These are phyloP conservation scores for Oehlia diaphana DNA, from an alignment of 192 early-diverging fungal genomes.

Conservation along the genomic window DNA sequence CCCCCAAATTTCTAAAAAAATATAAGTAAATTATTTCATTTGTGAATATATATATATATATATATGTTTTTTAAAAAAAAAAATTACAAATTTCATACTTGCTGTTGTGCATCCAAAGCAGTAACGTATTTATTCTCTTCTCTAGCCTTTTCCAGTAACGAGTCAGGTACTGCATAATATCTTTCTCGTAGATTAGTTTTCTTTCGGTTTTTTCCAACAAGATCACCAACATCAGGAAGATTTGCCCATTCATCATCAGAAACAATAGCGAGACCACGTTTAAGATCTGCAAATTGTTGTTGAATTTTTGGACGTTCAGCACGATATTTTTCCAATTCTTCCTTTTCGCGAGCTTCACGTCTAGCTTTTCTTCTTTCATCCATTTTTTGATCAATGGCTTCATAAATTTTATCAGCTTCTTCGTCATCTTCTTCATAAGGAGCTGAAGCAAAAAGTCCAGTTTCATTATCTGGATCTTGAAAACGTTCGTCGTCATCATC, in stretches of 20 bases:
- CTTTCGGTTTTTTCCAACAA: constrained; percentile 78
- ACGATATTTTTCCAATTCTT: constrained; percentile 63
- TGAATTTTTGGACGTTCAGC: constrained; percentile 80
- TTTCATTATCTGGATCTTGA: constrained; percentile 93
- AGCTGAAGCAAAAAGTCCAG: constrained; percentile 80
- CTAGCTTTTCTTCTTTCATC: constrained; percentile 77
- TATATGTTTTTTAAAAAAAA: too few relatives aligned
- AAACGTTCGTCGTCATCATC: constrained; percentile 76
- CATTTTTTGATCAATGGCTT: constrained; percentile 86
- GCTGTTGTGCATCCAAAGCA: constrained; percentile 63
- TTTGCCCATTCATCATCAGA: constrained; percentile 87
- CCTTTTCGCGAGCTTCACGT: constrained; percentile 73
- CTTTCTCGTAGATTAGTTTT: constrained; percentile 57
- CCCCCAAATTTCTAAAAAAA: constrained; percentile 47
- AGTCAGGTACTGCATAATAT: constrained; percentile 65
- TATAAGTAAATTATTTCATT: neutral
- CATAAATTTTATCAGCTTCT: constrained; percentile 94
- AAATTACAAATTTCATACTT: constrained; percentile 22
- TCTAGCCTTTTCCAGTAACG: constrained; percentile 52
- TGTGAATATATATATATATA: too few relatives aligned
- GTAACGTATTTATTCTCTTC: constrained; percentile 55
- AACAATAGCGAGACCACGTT: constrained; percentile 76
- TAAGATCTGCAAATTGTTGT: constrained; percentile 88
- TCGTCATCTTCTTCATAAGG: constrained; percentile 97
- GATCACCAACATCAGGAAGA: constrained; percentile 77